Percentiles rank a stretch among this genome's conserved stretches.
phyloP scores from a whole-genome alignment of 768 basidiomycete genomes.

The Candolleomyces eurysporus region DNA sequence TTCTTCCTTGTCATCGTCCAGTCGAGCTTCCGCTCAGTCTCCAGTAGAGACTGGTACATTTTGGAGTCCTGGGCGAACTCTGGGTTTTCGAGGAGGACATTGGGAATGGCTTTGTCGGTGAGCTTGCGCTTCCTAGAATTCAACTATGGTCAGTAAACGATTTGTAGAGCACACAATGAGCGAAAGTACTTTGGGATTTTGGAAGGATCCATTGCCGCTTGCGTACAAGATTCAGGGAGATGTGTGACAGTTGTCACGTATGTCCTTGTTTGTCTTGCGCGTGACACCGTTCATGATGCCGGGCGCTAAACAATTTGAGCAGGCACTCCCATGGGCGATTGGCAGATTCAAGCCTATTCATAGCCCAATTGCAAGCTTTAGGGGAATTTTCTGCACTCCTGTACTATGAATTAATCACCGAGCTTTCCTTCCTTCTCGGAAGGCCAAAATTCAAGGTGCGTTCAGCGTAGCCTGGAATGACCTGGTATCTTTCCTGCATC shows the following conservation, averaged over 20 bases:
- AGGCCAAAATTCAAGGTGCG: too few relatives aligned
- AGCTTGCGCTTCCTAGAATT: constrained; percentile 68
- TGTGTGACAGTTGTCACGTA: constrained; percentile 3
- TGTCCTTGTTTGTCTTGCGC: neutral
- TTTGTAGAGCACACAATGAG: neutral
- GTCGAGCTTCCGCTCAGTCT: constrained; percentile 89
- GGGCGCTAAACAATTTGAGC: constrained; percentile 1
- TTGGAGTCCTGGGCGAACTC: constrained; percentile 78
- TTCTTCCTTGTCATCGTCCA: constrained; percentile 93
- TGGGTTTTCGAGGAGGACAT: constrained; percentile 69
- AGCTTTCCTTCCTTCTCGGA: too few relatives aligned
- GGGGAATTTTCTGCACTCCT: too few relatives aligned
- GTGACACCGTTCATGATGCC: neutral
- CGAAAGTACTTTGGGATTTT: constrained; percentile 35
- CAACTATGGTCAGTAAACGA: constrained; percentile 2
- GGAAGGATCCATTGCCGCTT: constrained; percentile 30
- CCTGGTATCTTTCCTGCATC: too few relatives aligned
- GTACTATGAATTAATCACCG: too few relatives aligned
- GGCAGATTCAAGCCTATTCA: neutral
- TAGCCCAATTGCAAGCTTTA: neutral
- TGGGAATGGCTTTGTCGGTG: constrained; percentile 76
- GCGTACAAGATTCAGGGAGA: neutral
- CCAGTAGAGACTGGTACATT: constrained; percentile 83
- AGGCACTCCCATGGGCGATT: neutral
- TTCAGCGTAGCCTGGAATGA: too few relatives aligned